These are phyloP conservation scores for Arthrobotrys sinensis DNA, from an alignment of 2,329 filamentous ascomycete genomes.

Conservation along the genomic window DNA sequence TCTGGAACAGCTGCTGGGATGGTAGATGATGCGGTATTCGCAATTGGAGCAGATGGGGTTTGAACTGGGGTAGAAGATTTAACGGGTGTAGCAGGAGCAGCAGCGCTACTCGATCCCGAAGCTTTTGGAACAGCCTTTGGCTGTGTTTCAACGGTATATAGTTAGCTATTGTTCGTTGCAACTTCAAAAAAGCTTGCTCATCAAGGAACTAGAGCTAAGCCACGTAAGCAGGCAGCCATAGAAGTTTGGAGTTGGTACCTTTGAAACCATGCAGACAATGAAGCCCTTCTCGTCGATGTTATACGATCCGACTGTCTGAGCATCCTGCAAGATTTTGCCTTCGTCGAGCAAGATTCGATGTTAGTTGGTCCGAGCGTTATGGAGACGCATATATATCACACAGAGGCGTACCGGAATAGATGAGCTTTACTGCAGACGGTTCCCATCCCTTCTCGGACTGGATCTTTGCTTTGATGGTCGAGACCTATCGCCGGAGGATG, in stretches of 20 bases:
- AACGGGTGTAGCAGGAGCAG: constrained; percentile 76
- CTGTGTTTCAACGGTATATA: constrained; percentile 68
- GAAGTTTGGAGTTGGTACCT: constrained; percentile 74
- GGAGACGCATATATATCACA: neutral
- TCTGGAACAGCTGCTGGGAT: constrained; percentile 69
- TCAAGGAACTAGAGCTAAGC: constrained; percentile 28
- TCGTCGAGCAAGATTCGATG: constrained; percentile 54
- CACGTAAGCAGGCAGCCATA: constrained; percentile 22
- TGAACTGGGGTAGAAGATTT: constrained; percentile 72
- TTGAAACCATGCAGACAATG: constrained; percentile 97
- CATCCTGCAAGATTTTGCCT: constrained; percentile 99
- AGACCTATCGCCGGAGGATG: constrained; percentile 75
- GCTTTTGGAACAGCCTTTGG: constrained; percentile 78
- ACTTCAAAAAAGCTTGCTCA: constrained; percentile 36
- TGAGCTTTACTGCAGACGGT: constrained; percentile 89
- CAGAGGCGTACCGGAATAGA: constrained; percentile 86
- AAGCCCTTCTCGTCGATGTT: constrained; percentile 99
- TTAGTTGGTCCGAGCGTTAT: constrained; percentile 62
- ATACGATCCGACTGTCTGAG: constrained; percentile 95
- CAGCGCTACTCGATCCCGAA: constrained; percentile 74
- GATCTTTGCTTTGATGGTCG: constrained; percentile 92
- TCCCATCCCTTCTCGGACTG: constrained; percentile 95
- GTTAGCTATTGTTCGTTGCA: constrained; percentile 63
- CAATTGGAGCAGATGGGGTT: constrained; percentile 70
- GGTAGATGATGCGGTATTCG: constrained; percentile 69